Base-by-base conservation (phyloP, 1,284 basidiomycete genomes). In the Tausonia pullulans region DNA sequence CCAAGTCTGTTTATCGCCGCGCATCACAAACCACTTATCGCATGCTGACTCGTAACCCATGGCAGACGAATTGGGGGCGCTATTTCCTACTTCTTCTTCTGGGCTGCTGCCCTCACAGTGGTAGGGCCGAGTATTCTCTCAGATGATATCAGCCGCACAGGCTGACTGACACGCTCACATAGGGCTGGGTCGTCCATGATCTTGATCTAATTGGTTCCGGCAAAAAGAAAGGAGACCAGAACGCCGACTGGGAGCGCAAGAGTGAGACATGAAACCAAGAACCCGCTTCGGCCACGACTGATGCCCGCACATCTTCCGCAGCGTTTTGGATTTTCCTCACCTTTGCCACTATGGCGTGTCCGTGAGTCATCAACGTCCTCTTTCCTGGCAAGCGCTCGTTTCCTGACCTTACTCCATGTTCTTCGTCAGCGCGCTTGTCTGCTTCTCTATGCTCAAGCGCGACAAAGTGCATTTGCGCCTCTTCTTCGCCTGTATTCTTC, bases 161-260 rank as follows among this genome's bases (percentile, higher is more conserved):
- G 27, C 27, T 27, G 27, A 27, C 27, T 27, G 27, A 27, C 2
- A 27, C 27, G 27, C 27, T 27, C 27, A 27, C 27, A 27, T 27
- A 27, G 11, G 81, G 81, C 0, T 76, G 76, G 44, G 59, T 74
- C 3, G 72, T 80, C 4, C 81, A 82, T 71, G 72, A 77, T 51
- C 72, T 78, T 6, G 75, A 80, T 67, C 69, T 78, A 44, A 78
- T 80, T 68, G 66, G 72, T 63, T 62, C 69, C 68, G 56, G 71
- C 66, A 68, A 68, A 67, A 53, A 67, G 59, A 57, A 52, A 6
- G 59, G 67, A 39, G 72, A 72, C 58, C 70, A 67, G 1, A 67
- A 60, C 9, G n/a, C 65, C 5, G 72, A 83, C 67, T 82, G 81
- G 81, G 79, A 81, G 70, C 72, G 81, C 5, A 83, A 83, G 71